A percentile compares a stretch with the other conserved stretches of the same genome.
These are phyloP conservation scores for Alternaria incomplexa DNA, from an alignment of 2,329 filamentous ascomycete species.

Conservation along the genomic window DNA sequence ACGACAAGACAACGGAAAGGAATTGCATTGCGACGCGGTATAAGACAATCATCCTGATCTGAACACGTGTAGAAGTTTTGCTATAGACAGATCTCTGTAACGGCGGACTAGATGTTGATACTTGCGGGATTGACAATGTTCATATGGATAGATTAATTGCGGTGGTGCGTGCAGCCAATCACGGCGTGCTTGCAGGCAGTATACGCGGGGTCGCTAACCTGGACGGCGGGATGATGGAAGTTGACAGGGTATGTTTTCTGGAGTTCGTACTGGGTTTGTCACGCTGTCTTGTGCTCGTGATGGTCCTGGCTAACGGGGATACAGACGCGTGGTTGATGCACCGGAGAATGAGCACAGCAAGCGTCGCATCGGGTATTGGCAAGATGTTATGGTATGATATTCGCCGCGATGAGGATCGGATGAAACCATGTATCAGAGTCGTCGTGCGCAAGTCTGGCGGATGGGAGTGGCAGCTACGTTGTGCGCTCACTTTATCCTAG, in stretches of 20 bases:
- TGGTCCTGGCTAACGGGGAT: background rate
- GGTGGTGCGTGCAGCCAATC: constrained; percentile 32
- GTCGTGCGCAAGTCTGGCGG: background rate
- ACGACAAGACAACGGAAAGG: constrained; percentile 9
- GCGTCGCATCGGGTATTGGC: background rate
- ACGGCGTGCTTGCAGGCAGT: background rate
- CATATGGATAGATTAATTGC: constrained; percentile 48
- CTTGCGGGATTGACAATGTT: constrained; percentile 41
- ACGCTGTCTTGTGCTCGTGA: background rate
- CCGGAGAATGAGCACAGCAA: background rate
- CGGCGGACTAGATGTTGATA: constrained; percentile 24
- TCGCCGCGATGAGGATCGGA: background rate
- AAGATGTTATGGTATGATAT: background rate
- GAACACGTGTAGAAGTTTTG: constrained; percentile 42
- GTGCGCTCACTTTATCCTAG: background rate
- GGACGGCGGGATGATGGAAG: constrained; percentile 9
- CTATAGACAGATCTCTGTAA: constrained; percentile 36
- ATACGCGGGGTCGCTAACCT: constrained; percentile 4
- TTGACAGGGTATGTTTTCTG: background rate
- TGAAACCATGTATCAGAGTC: background rate
- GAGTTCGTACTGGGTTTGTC: background rate
- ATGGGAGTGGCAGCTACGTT: background rate
- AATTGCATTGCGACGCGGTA: constrained; percentile 22
- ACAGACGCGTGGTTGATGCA: background rate
- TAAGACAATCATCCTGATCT: constrained; percentile 26